Percentiles rank a stretch among this genome's conserved stretches.
Conservation (phyloP, 108 stramenopile genomes). For the Pseudonitzschia delicatissima region DNA sequence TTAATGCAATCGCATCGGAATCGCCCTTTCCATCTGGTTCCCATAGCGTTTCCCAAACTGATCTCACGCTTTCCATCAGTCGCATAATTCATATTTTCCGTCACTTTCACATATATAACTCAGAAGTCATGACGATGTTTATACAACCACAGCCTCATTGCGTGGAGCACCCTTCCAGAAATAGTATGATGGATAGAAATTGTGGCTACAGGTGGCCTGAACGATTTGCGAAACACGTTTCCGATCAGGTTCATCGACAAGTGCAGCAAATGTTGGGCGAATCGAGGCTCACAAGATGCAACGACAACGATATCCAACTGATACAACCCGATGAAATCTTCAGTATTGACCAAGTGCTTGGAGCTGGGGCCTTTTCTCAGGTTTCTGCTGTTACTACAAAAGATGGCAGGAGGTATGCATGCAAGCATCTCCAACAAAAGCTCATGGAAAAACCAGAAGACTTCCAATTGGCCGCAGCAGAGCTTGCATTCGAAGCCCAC, state of each 20-base stretch:
- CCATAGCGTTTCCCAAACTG: not conserved
- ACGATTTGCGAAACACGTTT: conserved; percentile 14
- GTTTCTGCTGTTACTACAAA: conserved; percentile 33
- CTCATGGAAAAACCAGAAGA: conserved; percentile 41
- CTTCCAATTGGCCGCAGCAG: conserved; percentile 58
- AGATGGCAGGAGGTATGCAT: conserved; percentile 35
- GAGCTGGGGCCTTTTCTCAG: conserved; percentile 61
- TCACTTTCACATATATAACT: not conserved
- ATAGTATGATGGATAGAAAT: not conserved
- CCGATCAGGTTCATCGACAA: conserved; percentile 17
- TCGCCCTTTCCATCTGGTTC: not conserved
- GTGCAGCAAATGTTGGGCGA: conserved; percentile 11
- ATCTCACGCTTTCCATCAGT: not conserved
- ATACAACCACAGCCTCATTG: not conserved
- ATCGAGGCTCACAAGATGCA: conserved; percentile 13
- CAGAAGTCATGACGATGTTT: conserved; percentile 2
- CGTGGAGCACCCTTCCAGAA: not conserved
- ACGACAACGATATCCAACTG: conserved; percentile 11
- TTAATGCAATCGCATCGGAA: not conserved
- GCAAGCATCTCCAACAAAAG: conserved; percentile 50
- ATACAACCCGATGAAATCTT: conserved; percentile 15
- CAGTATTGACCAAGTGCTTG: conserved; percentile 39
- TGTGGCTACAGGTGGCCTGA: conserved; percentile 12
- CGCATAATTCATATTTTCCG: too few species aligned
- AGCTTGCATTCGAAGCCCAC: conserved; percentile 73